Evolutionary conservation across 495 filamentous ascomycete species (phyloP).

Genomic region (Thermochaetoides thermophila): DNA sequence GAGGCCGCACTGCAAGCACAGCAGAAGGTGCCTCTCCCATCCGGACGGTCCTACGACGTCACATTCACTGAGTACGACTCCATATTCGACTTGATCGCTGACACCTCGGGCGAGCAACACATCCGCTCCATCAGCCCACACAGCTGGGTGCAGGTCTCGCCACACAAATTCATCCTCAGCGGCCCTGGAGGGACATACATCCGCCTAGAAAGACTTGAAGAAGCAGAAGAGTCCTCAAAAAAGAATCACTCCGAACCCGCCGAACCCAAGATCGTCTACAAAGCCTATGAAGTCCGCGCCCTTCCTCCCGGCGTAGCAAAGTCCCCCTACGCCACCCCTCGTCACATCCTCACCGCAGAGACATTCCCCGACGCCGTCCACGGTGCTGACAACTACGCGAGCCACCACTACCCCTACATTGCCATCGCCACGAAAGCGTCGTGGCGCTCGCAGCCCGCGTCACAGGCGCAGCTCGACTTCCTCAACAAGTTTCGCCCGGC

Average conservation of each 20-base stretch:
- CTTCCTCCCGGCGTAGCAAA: slow-evolving; percentile 25
- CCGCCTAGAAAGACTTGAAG: slow-evolving; percentile 38
- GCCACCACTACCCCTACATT: slow-evolving; percentile 39
- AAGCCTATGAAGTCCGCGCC: slow-evolving; percentile 26
- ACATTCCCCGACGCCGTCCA: slow-evolving; percentile 60
- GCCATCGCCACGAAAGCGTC: slow-evolving; percentile 41
- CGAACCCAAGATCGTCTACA: slow-evolving; percentile 10
- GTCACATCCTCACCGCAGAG: slow-evolving; percentile 41
- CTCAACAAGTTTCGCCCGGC: slow-evolving; percentile 51
- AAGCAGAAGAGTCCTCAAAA: too few species aligned
- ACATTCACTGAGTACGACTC: slow-evolving; percentile 82
- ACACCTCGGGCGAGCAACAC: slow-evolving; percentile 59
- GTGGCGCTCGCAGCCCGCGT: slow-evolving; percentile 58
- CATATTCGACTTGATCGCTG: slow-evolving; percentile 74
- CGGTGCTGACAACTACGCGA: slow-evolving; percentile 69
- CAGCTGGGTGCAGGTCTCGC: slow-evolving; percentile 65
- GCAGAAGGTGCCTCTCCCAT: not conserved
- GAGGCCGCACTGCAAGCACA: slow-evolving; percentile 13
- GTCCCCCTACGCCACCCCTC: slow-evolving; percentile 48
- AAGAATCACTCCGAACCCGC: too few species aligned
- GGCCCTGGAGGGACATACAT: slow-evolving; percentile 41
- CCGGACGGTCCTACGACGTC: slow-evolving; percentile 25
- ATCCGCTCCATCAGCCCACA: slow-evolving; percentile 58
- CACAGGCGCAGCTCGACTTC: slow-evolving; percentile 51
- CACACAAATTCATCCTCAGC: slow-evolving; percentile 50